Conservation (phyloP, 2,329 filamentous ascomycete species). For the Sarocladium kiliense region DNA sequence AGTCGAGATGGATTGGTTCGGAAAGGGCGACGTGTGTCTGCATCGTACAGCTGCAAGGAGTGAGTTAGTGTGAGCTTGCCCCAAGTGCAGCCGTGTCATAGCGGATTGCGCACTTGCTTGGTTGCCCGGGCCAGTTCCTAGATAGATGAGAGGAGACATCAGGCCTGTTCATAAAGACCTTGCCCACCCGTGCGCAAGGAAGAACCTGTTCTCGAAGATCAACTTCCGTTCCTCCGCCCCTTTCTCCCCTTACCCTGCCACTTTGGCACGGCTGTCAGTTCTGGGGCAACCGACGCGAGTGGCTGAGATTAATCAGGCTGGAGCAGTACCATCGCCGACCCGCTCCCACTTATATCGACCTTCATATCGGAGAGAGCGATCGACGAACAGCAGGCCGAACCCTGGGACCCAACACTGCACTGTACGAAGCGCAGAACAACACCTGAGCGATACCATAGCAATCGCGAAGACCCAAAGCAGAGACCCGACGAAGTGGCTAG, state of each 20-base stretch:
- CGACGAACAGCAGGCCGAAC: neutral
- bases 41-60: slow-evolving; percentile 5
- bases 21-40: neutral
- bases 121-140: neutral
- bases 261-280: neutral
- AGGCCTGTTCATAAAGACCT: slow-evolving; percentile 1
- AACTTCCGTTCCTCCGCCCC: neutral
- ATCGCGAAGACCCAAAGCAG: neutral
- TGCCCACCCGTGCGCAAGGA: neutral
- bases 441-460: neutral
- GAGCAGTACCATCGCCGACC: neutral
- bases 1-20: neutral
- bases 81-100: neutral
- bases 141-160: neutral
- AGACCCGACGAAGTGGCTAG: neutral
- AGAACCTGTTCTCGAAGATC: neutral
- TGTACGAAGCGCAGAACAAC: neutral
- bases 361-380: neutral
- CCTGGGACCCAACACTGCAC: neutral
- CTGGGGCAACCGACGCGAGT: neutral
- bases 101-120: neutral
- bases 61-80: neutral
- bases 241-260: neutral
- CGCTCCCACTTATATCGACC: neutral
- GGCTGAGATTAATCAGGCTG: neutral